Evolutionary conservation across 2,329 filamentous ascomycete species (phyloP), one percentile per base, ranked within the genome.

Genomic region (Fusarium veterinarium): DNA sequence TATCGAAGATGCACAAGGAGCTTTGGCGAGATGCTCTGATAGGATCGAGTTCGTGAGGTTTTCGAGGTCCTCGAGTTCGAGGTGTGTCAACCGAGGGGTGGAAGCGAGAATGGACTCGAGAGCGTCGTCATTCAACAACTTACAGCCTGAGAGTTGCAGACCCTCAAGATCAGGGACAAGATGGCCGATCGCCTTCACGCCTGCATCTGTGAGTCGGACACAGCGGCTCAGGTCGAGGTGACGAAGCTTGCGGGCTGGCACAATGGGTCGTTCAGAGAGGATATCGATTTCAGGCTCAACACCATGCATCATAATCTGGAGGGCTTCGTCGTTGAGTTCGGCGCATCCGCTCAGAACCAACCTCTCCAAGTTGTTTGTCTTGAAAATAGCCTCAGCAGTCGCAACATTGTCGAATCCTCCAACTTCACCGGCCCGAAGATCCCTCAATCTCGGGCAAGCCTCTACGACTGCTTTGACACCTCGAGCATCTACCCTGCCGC

Each of bases 161-260:
- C 93, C 94, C 83, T 97, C 91, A 2, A 98, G 85, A 8, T 92
- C 84, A 2, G 95, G 95, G 5, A 95, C 90, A 53, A 94, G 90
- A 78, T 93, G 84, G 8, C 92, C 92, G 19, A 98, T 85, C 2
- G 88, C 84, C 70, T 88, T 88, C n/a, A 98, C 84, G 8, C 94
- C 93, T 17, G 81, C 81, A 77, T 92, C 92, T 1, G 93, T 95
- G 61, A 99, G 85, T 20, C 87, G 88, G 17, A 86, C 84, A 81
- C 95, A 98, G 53, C 93, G 90, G 65, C 93, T 95, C 10, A 98
- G 82, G 78, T 98, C 94, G 53, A 99, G 83, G 79, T 98, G 93
- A 72, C 93, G 93, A 53, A 98, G 86, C 68, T 88, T 92, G 40
- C 96, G 90, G 6, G 92, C 88, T 4, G 94, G 91, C 0, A 96